Percentiles rank a stretch among this genome's conserved stretches.
phyloP scores from a whole-genome alignment of 305 asterid species.

The Salvia sclarea region DNA sequence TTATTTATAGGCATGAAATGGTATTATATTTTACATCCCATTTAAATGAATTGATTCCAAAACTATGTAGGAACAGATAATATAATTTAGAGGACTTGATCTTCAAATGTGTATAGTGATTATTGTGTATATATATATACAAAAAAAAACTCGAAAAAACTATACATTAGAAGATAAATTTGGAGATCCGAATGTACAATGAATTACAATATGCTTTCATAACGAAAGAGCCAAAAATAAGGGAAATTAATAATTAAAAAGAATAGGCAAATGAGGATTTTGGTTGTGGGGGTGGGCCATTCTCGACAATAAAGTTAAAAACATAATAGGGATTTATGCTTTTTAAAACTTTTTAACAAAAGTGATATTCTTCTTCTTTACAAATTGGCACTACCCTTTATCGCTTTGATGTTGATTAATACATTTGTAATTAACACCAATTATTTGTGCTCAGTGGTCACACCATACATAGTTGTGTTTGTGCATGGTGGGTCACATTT shows the following conservation, averaged over 20 bases:
- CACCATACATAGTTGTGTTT: conserved; percentile 26
- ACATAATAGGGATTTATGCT: conserved; percentile 41
- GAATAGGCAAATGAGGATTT: conserved; percentile 24
- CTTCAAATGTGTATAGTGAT: not conserved
- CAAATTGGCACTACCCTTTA: conserved; percentile 47
- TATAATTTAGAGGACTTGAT: not conserved
- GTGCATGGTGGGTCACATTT: conserved; percentile 30
- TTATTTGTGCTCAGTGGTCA: conserved; percentile 27
- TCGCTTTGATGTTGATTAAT: conserved; percentile 28
- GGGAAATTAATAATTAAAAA: too few relatives aligned
- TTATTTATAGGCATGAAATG: too few relatives aligned
- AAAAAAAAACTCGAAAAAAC: not conserved
- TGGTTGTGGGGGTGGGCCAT: conserved; percentile 26
- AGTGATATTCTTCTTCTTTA: conserved; percentile 50
- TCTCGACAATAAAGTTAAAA: conserved; percentile 31
- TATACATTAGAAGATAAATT: not conserved
- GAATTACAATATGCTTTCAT: not conserved
- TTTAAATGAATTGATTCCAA: not conserved
- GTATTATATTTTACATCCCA: too few relatives aligned
- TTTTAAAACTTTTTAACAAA: conserved; percentile 40
- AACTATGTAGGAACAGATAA: too few relatives aligned
- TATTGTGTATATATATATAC: not conserved
- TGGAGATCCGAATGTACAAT: not conserved
- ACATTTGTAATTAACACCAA: conserved; percentile 29
- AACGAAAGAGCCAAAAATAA: conserved; percentile 8